Evolutionary conservation across 73 alveolate species (phyloP).

Genomic region (Stentor coeruleus): DNA sequence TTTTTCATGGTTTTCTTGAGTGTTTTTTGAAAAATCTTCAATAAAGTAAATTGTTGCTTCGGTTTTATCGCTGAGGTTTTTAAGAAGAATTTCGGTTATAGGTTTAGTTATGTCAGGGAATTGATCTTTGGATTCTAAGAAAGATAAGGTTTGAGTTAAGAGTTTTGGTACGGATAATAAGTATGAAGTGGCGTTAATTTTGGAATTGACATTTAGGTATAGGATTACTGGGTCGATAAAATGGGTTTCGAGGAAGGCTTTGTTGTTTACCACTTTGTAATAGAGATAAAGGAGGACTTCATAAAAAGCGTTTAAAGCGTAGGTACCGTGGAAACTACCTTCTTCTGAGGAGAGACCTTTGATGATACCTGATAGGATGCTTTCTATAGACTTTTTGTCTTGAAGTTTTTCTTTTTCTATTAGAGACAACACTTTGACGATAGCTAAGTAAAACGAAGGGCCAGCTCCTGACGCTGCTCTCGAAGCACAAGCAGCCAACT

Average conservation of each 20-base stretch:
- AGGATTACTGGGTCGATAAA: not conserved
- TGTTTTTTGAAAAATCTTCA: not conserved
- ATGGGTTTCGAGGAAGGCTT: not conserved
- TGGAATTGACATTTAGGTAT: not conserved
- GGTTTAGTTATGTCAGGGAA: slow-evolving; percentile 2
- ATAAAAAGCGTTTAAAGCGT: slow-evolving; percentile 12
- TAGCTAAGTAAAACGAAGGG: not conserved
- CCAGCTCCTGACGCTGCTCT: slow-evolving; percentile 25
- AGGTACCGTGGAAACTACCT: slow-evolving; percentile 9
- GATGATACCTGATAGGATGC: not conserved
- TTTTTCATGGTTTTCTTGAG: too few species aligned
- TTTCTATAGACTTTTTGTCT: not conserved
- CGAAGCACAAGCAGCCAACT: not conserved
- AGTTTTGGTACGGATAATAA: not conserved
- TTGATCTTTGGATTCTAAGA: not conserved
- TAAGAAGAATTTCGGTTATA: not conserved
- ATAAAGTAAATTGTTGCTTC: not conserved
- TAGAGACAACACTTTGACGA: not conserved
- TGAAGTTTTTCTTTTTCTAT: slow-evolving; percentile 6
- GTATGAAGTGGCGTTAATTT: not conserved
- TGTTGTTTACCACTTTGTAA: not conserved
- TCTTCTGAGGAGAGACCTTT: slow-evolving; percentile 13
- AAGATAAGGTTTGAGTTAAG: not conserved
- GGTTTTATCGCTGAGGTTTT: not conserved
- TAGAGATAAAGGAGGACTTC: slow-evolving; percentile 5